Conservation (phyloP, 2,329 filamentous ascomycete genomes). For the Hypoxylon sp. region DNA sequence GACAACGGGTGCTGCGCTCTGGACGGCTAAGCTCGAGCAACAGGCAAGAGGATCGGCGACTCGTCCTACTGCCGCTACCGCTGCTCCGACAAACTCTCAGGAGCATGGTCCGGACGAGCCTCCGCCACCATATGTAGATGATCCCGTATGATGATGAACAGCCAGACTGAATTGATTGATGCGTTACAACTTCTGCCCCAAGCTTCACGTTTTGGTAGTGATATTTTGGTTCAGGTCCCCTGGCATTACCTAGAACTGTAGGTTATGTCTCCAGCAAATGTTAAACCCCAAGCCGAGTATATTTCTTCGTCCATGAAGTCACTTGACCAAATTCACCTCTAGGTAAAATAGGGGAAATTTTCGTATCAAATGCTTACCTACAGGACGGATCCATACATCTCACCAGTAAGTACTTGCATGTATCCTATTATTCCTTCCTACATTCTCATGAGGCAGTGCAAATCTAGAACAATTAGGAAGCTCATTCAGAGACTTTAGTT, state of each 20-base stretch:
- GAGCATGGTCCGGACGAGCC: slow-evolving; percentile 53
- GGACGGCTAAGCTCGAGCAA: slow-evolving; percentile 84
- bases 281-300: not conserved
- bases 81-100: slow-evolving; percentile 29
- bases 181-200: not conserved
- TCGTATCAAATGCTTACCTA: not conserved
- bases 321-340: not conserved
- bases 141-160: slow-evolving; percentile 52
- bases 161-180: slow-evolving; percentile 11
- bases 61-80: not conserved
- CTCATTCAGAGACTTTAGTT: not conserved
- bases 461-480: too few species aligned
- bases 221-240: not conserved
- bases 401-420: not conserved
- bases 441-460: too few species aligned
- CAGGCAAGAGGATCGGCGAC: slow-evolving; percentile 55
- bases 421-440: not conserved
- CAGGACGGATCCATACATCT: not conserved
- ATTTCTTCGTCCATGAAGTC: not conserved
- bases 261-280: not conserved
- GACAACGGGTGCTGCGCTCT: slow-evolving; percentile 86
- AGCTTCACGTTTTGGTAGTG: not conserved
- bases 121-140: slow-evolving; percentile 58
- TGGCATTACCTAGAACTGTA: not conserved
- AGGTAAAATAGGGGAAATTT: not conserved